Conservation (phyloP, 2,329 filamentous ascomycete species). For the Knoxdaviesia capensis region DNA sequence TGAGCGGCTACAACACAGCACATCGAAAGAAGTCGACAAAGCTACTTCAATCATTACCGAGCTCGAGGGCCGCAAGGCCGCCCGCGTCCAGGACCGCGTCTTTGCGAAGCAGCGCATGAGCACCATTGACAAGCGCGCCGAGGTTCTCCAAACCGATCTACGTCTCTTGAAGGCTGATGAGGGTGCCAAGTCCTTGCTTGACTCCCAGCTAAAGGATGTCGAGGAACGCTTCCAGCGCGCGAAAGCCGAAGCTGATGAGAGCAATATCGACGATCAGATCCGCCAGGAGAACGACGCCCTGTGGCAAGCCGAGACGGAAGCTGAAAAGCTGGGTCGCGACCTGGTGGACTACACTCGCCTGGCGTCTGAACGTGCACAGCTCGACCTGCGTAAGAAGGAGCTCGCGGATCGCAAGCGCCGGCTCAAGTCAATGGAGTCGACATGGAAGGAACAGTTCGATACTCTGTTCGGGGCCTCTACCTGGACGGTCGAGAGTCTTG, state of each 20-base stretch:
- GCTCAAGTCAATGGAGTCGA: slow-evolving; percentile 56
- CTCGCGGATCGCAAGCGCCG: slow-evolving; percentile 52
- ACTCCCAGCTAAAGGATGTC: slow-evolving; percentile 52
- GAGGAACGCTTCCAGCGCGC: slow-evolving; percentile 39
- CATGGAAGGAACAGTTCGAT: slow-evolving; percentile 52
- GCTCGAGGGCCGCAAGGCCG: slow-evolving; percentile 54
- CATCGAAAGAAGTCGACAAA: slow-evolving; percentile 50
- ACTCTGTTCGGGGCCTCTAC: slow-evolving; percentile 34
- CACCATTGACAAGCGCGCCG: slow-evolving; percentile 51
- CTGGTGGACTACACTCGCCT: slow-evolving; percentile 65
- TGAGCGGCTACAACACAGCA: slow-evolving; percentile 53
- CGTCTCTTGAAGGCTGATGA: slow-evolving; percentile 68
- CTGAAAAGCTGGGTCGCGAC: slow-evolving; percentile 55
- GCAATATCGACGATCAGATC: slow-evolving; percentile 52
- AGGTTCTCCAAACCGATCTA: slow-evolving; percentile 44
- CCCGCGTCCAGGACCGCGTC: slow-evolving; percentile 52
- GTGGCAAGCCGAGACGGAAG: slow-evolving; percentile 49
- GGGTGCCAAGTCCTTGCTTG: slow-evolving; percentile 58
- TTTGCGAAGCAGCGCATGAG: slow-evolving; percentile 53
- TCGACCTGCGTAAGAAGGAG: slow-evolving; percentile 71
- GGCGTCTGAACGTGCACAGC: slow-evolving; percentile 62
- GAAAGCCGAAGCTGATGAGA: slow-evolving; percentile 39
- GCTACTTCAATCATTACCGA: slow-evolving; percentile 54
- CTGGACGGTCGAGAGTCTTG: slow-evolving; percentile 53
- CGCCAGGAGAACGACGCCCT: slow-evolving; percentile 44